Conservation (phyloP, 495 filamentous ascomycete genomes). For the Elasticomyces elasticus region DNA sequence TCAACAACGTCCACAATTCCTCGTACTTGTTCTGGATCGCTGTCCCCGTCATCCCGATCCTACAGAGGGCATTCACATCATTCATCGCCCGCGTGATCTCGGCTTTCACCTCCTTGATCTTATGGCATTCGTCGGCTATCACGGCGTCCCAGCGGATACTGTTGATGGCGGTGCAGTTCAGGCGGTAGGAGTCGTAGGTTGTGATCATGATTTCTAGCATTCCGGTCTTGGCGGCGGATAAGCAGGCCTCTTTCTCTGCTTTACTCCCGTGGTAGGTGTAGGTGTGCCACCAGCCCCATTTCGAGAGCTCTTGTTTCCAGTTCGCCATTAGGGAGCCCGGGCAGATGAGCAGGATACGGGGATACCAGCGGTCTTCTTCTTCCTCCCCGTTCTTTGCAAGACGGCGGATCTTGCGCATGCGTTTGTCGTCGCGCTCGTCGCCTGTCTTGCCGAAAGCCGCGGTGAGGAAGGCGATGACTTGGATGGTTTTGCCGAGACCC, state of each 20-base stretch:
- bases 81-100: slow-evolving; percentile 83
- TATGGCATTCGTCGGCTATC: slow-evolving; percentile 93
- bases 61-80: slow-evolving; percentile 79
- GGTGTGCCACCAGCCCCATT: slow-evolving; percentile 94
- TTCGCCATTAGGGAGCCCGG: slow-evolving; percentile 82
- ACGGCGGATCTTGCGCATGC: slow-evolving; percentile 82
- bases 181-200: slow-evolving; percentile 80
- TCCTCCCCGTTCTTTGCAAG: too few species aligned
- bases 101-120: slow-evolving; percentile 70
- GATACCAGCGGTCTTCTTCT: slow-evolving; percentile 64
- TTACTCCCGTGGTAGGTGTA: slow-evolving; percentile 65
- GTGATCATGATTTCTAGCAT: slow-evolving; percentile 83
- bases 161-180: slow-evolving; percentile 65
- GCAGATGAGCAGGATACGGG: slow-evolving; percentile 74
- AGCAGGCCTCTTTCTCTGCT: slow-evolving; percentile 56
- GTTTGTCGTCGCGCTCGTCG: slow-evolving; percentile 75
- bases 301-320: slow-evolving; percentile 73
- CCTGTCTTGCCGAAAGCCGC: slow-evolving; percentile 92
- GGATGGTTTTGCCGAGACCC: slow-evolving; percentile 94
- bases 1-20: slow-evolving; percentile 90
- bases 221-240: slow-evolving; percentile 65
- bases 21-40: slow-evolving; percentile 98
- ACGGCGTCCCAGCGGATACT: slow-evolving; percentile 89
- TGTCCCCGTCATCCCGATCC: slow-evolving; percentile 89
- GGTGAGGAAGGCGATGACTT: slow-evolving; percentile 89